Conservation (phyloP, 1,284 basidiomycete species). For the Ceratobasidium sp. region DNA sequence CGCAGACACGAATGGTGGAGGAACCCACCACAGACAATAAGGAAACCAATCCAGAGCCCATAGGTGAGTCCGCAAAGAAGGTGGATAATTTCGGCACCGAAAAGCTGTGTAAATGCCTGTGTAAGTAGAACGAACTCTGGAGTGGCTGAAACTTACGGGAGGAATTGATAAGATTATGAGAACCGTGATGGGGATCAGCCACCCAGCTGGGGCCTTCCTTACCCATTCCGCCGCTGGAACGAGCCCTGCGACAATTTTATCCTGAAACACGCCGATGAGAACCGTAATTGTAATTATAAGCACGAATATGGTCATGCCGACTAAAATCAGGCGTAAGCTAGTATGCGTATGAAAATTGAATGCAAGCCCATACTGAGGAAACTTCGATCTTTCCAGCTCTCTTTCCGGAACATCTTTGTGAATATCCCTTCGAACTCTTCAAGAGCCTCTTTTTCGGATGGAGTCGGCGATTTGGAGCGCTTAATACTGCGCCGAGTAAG, state of each 20-base stretch:
- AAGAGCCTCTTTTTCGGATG: conserved; percentile 39
- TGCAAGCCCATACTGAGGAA: too few relatives aligned
- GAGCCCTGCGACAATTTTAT: conserved; percentile 21
- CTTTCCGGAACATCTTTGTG: conserved; percentile 19
- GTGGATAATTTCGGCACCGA: conserved; percentile 43
- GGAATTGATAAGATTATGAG: conserved; percentile 39
- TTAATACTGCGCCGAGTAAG: conserved; percentile 5
- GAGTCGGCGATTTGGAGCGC: conserved; percentile 23
- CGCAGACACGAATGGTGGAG: too few relatives aligned
- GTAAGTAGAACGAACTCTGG: background rate
- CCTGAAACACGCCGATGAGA: conserved; percentile 12
- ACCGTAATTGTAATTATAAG: conserved; percentile 10
- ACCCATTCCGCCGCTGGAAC: conserved; percentile 35
- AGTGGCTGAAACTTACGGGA: conserved; percentile 10
- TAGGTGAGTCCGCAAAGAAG: conserved; percentile 24
- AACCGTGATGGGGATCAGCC: conserved; percentile 27
- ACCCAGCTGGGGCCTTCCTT: conserved; percentile 34
- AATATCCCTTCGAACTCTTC: conserved; percentile 21
- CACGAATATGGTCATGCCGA: conserved; percentile 12
- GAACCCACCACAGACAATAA: conserved; percentile 25
- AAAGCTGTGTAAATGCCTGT: background rate
- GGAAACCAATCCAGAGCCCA: conserved; percentile 30
- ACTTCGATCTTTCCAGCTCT: conserved; percentile 30
- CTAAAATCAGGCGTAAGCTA: background rate
- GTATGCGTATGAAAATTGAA: too few relatives aligned